Conservation (phyloP, 768 basidiomycete species). For the Amanita muscaria region DNA sequence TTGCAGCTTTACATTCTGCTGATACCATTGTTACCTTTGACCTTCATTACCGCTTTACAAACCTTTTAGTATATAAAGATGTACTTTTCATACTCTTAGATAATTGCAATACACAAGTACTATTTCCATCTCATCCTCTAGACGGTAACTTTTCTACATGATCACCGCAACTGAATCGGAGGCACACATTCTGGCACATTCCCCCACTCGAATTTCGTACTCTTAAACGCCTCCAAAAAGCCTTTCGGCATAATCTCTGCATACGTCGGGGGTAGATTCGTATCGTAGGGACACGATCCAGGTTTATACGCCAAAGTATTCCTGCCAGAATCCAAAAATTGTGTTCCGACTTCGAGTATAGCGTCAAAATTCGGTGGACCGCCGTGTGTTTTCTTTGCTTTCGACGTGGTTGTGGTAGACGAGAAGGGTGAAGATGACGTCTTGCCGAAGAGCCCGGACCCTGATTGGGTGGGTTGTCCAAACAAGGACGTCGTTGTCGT, state of each 20-base stretch:
- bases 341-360: neutral
- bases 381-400: neutral
- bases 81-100: no score
- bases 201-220: slow-evolving; percentile 54
- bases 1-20: no score
- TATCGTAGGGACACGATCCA: slow-evolving; percentile 47
- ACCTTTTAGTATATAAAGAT: no score
- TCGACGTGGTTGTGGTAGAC: neutral
- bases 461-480: neutral
- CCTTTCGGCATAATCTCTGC: slow-evolving; percentile 39
- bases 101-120: no score
- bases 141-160: no score
- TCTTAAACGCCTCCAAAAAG: slow-evolving; percentile 45
- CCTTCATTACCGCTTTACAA: no score
- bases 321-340: neutral
- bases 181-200: slow-evolving; percentile 70
- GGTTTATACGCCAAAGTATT: slow-evolving; percentile 25
- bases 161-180: slow-evolving; percentile 48
- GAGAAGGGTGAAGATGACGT: slow-evolving; percentile 12
- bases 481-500: slow-evolving; percentile 4
- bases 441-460: neutral
- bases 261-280: slow-evolving; percentile 52
- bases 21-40: no score
- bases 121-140: no score
- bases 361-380: slow-evolving; percentile 5